These are phyloP conservation scores for Geotrichum aggregatum DNA, from an alignment of 1,139 yeast species.

Conservation along the genomic window DNA sequence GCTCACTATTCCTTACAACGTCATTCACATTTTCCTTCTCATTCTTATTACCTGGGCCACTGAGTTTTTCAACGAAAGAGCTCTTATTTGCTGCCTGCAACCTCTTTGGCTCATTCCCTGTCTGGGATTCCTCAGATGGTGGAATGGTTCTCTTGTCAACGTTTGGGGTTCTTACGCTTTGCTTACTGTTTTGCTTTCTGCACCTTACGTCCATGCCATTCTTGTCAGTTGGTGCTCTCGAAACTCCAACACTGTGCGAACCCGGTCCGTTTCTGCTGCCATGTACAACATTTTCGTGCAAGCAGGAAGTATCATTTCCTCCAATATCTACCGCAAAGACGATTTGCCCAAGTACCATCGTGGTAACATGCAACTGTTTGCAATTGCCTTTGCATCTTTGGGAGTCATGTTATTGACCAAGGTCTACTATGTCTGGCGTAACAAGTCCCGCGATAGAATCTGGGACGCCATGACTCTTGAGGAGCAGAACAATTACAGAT, in stretches of 20 bases:
- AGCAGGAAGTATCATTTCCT: slow-evolving; percentile 47
- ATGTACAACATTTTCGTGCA: slow-evolving; percentile 57
- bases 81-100: slow-evolving; percentile 38
- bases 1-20: slow-evolving; percentile 50
- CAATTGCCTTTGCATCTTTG: slow-evolving; percentile 36
- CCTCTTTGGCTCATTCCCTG: slow-evolving; percentile 43
- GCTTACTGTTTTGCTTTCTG: slow-evolving; percentile 47
- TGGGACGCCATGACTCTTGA: slow-evolving; percentile 51
- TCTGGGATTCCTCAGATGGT: slow-evolving; percentile 44
- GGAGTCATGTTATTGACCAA: slow-evolving; percentile 26
- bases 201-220: slow-evolving; percentile 51
- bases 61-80: slow-evolving; percentile 41
- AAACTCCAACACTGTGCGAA: slow-evolving; percentile 56
- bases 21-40: slow-evolving; percentile 42
- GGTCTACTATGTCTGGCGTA: slow-evolving; percentile 47
- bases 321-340: slow-evolving; percentile 51
- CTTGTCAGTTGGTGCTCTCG: slow-evolving; percentile 57
- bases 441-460: slow-evolving; percentile 42
- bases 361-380: slow-evolving; percentile 49
- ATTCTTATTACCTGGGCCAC: slow-evolving; percentile 44
- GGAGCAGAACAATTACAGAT: slow-evolving; percentile 47
- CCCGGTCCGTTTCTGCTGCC: slow-evolving; percentile 58
- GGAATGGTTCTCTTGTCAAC: slow-evolving; percentile 48
- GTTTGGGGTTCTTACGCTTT: slow-evolving; percentile 54
- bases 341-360: slow-evolving; percentile 56